Base-by-base conservation (phyloP, 2,329 filamentous ascomycete species). In the Thielaviopsis ethacetica region DNA sequence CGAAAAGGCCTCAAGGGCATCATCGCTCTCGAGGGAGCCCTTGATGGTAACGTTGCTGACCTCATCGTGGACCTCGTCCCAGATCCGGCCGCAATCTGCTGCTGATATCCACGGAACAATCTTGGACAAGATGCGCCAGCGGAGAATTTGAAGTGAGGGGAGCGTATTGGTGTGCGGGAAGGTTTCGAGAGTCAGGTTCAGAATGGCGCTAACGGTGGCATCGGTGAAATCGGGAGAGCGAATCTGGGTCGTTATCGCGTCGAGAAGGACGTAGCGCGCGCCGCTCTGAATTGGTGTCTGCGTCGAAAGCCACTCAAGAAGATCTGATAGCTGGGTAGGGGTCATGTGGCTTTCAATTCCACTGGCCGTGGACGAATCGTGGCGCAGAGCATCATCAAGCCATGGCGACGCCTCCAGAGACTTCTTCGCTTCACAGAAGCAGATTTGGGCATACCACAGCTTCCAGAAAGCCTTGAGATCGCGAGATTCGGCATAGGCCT, bases 401-500 rank as follows among this genome's bases (percentile, higher is more conserved):
- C 72, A 73, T 0, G 70, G 68, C 1, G 68, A 71, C 6, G 54
- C 70, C 15, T 34, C 64, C 63, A 17, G 30, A 26, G 63, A 60
- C 19, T 68, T 65, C 44, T 65, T 63, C 52, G 66, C 64, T 59
- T 72, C 69, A 17, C 68, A 65, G 15, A 69, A 65, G 44, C 67
- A 69, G 1, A 77, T 67, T 59, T 75, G 71, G 50, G 68, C 64
- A 54, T 70, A 75, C 77, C 77, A 80, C 1, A 73, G 65, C 54
- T 70, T 71, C 61, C 79, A 61, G 59, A 79, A 79, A 74, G 72
- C 57, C 75, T 73, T 12, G 69, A 71, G 5, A 68, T 72, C 7
- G 71, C 71, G 62, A 73, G 75, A 75, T 56, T 71, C 67, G 1
- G 73, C 71, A 21, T 79, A 70, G 1, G 72, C 67, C 2, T 69